Base-by-base conservation (phyloP, 2,329 filamentous ascomycete genomes). In the Neopestalotiopsis rosae region DNA sequence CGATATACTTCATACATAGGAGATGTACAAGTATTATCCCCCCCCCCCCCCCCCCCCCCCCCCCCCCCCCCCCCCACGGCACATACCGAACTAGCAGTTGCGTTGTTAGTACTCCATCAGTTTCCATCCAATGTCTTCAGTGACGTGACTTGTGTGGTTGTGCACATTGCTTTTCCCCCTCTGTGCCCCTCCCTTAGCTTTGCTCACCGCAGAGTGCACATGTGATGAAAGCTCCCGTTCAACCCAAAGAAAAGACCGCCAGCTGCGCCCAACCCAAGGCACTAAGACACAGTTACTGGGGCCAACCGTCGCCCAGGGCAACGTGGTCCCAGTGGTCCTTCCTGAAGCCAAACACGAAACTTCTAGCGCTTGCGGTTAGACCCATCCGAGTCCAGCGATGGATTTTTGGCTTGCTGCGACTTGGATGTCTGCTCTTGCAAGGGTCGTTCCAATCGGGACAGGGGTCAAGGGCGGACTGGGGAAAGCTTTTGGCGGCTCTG, bases 291-390 rank as follows among this genome's bases (percentile, higher is more conserved):
- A 13, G 10, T 9, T 34, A 24, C 62, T 20, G n/a, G 49, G 62
- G 40, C 62, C 40, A 32, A 20, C 42, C 42, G 64, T 45, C 40
- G 34, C 34, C 64, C 64, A 13, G 62, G 64, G 64, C 64, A 66
- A 66, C 64, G 61, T 64, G 61, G 61, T 49, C 12, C n/a, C 12
- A 32, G 61, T 64, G 61, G 61, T 49, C 12, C n/a, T 24, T 52
- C 38, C 14, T 20, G 20, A 42, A 66, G 52, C 45, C 64, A 66
- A 66, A 66, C 49, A 66, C 28, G 30, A 57, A 56, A 66, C n/a
- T 62, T 59, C 34, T 62, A 62, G 59, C 34, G 59, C 59, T 62
- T 40, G 59, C 59, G 59, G 34, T 40, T 30, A 34, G 57, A 59
- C 59, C 59, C 59, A 52, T 52, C 45, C 24, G 24, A 28, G 24